Evolutionary conservation across 768 basidiomycete species (phyloP), one percentile per base, ranked within the genome.

Genomic region (Naganishia onofrii): DNA sequence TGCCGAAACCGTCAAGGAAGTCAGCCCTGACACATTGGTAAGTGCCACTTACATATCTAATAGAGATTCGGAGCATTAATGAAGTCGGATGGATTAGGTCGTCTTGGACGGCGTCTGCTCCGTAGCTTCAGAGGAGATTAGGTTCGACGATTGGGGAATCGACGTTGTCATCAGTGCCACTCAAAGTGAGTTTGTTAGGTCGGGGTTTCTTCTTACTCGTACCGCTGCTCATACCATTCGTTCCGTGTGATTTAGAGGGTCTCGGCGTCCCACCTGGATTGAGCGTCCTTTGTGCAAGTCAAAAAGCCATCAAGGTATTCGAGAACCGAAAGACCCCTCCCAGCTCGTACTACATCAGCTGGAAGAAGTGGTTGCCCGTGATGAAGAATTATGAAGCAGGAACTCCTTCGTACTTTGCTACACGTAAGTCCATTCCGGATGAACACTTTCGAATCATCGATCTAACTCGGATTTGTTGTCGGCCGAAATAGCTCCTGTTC

Each of bases 81-180:
- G 31, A 17, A 48, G 6, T 34, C 48, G 29, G 29, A 0, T 15
- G 34, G 21, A 10, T 29, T 31, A 90, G 89, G 84, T 93, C 52
- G 84, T 90, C 9, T 84, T 93, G 70, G 96, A 99, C 77, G 92
- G 87, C n/a, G 96, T 99, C 31, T 99, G 96, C 82, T 89, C 93
- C 1, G 93, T 97, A 19, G 96, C 91, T 6, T 91, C 89, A 74
- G 96, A 98, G 80, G 93, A 97, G 79, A 93, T 99, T 75, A 87
- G 85, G 54, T 90, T 96, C 84, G 96, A 98, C 75, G 88, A 86
- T 2, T 98, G 96, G 96, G 88, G 85, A 29, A 84, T 98, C 66
- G 96, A 99, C 74, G 87, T 93, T 44, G 89, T 98, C 29, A 75
- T 80, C 66, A 72, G 74, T n/a, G 79, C 79, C 23, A 78, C 79